phyloP scores from a whole-genome alignment of 169 alveolate species.

The Cryptosporidium bovis region DNA sequence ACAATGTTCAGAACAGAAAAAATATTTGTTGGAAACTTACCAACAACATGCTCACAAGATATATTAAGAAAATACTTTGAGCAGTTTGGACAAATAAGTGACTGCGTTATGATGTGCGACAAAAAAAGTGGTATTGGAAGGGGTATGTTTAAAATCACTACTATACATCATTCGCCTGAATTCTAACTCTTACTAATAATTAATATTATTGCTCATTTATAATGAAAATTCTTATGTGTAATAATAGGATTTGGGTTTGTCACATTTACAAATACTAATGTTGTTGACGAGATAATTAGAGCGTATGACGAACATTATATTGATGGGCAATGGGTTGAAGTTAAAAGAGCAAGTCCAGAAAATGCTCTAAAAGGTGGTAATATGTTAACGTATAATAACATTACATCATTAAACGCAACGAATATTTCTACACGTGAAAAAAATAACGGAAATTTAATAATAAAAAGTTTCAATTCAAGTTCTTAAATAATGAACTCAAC shows the following conservation, averaged over 20 bases:
- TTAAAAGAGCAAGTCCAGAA: conserved; percentile 89
- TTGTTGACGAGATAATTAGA: conserved; percentile 86
- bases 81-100: conserved; percentile 89
- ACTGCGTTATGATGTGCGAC: conserved; percentile 88
- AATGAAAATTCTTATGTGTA: neutral
- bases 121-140: conserved; percentile 88
- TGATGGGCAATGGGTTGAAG: conserved; percentile 90
- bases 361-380: conserved; percentile 71
- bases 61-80: conserved; percentile 84
- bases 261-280: conserved; percentile 82
- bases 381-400: conserved; percentile 33
- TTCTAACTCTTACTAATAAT: neutral
- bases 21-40: conserved; percentile 92
- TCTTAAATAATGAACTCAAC: neutral
- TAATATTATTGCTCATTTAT: neutral
- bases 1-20: conserved; percentile 76
- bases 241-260: conserved; percentile 86
- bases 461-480: conserved; percentile 67
- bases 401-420: conserved; percentile 37
- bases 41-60: conserved; percentile 80
- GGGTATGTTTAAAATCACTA: conserved; percentile 77
- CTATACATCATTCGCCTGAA: too few relatives aligned
- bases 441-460: conserved; percentile 9
- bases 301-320: conserved; percentile 83
- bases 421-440: conserved; percentile 59